Conservation (phyloP, 352 stramenopile genomes). For the Pythium phragmitis region DNA sequence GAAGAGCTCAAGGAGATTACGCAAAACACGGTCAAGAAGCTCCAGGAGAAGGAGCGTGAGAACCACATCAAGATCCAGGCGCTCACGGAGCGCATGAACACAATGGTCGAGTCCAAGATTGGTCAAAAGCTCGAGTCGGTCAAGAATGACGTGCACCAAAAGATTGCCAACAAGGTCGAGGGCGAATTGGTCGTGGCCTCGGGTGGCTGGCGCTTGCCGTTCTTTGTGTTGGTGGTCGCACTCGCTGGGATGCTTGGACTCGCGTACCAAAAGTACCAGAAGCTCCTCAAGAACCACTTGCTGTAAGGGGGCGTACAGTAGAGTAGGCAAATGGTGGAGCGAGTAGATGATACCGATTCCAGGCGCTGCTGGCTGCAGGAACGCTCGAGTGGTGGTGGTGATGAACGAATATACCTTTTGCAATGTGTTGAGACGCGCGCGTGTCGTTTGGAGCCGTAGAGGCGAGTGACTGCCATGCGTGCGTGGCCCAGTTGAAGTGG, state of each 20-base stretch:
- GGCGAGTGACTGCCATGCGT: neutral
- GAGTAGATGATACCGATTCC: neutral
- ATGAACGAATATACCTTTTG: conserved; percentile 2
- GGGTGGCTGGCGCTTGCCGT: conserved; percentile 75
- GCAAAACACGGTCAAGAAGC: conserved; percentile 69
- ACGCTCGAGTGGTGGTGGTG: neutral
- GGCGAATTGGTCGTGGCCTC: conserved; percentile 58
- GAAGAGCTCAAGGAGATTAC: conserved; percentile 80
- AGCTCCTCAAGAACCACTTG: conserved; percentile 83
- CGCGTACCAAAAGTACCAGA: conserved; percentile 87
- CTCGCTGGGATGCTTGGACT: conserved; percentile 56
- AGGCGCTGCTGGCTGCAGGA: neutral
- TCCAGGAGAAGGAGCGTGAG: conserved; percentile 66
- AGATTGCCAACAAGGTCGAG: conserved; percentile 71
- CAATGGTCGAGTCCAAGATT: conserved; percentile 76
- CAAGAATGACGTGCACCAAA: conserved; percentile 54
- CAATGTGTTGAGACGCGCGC: neutral
- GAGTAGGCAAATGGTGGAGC: neutral
- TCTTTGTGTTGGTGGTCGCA: conserved; percentile 73
- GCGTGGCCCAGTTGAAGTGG: conserved; percentile 10
- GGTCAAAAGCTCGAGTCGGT: conserved; percentile 62
- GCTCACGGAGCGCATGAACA: conserved; percentile 68
- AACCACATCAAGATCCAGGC: conserved; percentile 74
- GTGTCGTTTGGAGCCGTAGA: conserved; percentile 18
- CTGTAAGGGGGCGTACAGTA: conserved; percentile 39